Evolutionary conservation across 2,329 filamentous ascomycete species (phyloP).

Genomic region (Phialemonium atrogriseum): DNA sequence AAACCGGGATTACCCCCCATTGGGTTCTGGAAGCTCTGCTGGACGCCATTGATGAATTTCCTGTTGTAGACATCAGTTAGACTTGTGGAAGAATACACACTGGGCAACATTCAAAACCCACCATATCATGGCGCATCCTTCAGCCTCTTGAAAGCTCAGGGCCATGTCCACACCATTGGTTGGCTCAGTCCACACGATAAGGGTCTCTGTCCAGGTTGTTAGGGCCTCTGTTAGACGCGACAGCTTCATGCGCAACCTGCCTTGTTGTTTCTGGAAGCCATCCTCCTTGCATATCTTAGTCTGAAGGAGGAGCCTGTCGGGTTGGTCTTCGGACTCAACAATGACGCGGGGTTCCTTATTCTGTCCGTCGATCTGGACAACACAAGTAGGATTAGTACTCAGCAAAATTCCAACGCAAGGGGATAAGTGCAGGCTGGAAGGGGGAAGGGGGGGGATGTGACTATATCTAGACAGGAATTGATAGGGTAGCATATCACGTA

Average conservation of each 20-base stretch:
- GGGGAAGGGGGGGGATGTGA: background rate
- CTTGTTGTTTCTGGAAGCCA: constrained; percentile 97
- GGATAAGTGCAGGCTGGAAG: background rate
- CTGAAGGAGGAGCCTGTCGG: constrained; percentile 73
- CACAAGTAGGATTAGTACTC: constrained; percentile 13
- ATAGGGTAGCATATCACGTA: constrained; percentile 35
- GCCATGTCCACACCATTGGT: constrained; percentile 88
- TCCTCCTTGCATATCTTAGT: constrained; percentile 89
- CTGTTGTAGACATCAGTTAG: constrained; percentile 35
- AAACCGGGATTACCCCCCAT: constrained; percentile 56
- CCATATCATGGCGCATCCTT: constrained; percentile 91
- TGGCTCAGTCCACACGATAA: constrained; percentile 96
- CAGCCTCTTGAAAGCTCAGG: constrained; percentile 93
- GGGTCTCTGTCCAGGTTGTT: constrained; percentile 58
- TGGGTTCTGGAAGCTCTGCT: constrained; percentile 59
- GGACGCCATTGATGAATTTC: constrained; percentile 85
- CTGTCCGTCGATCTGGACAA: constrained; percentile 42
- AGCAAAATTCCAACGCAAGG: constrained; percentile 12
- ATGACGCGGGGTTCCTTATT: constrained; percentile 77
- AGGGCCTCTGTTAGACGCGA: constrained; percentile 16
- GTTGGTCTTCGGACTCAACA: constrained; percentile 90
- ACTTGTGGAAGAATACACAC: background rate
- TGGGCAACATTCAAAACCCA: constrained; percentile 28
- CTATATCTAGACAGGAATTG: constrained; percentile 1
- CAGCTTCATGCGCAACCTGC: constrained; percentile 35